A percentile compares a stretch with the other conserved stretches of the same genome.
Evolutionary conservation across 2,329 filamentous ascomycete genomes (phyloP).

Genomic region (Chaetoscypha palmicola): DNA sequence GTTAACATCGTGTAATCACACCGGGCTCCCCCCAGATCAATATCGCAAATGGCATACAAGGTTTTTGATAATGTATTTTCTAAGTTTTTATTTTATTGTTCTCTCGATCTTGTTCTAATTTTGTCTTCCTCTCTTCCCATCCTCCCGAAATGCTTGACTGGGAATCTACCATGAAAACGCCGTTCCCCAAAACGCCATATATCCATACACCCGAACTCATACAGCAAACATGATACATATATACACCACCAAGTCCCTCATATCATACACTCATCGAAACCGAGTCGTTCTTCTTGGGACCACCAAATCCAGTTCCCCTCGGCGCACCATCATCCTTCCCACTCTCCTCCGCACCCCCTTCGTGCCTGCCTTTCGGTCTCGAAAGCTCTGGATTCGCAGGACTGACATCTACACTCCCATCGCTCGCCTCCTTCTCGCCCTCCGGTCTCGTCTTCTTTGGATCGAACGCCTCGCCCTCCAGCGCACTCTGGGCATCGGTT

Average conservation of each 20-base stretch:
- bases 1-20: no score
- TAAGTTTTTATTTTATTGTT: no score
- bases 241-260: background rate
- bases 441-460: constrained; percentile 62
- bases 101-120: no score
- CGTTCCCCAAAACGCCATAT: no score
- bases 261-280: background rate
- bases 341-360: constrained; percentile 37
- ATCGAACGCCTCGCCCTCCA: constrained; percentile 59
- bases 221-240: background rate
- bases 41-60: no score
- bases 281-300: constrained; percentile 28
- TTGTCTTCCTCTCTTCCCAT: no score
- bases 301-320: constrained; percentile 36
- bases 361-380: constrained; percentile 37
- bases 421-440: constrained; percentile 37
- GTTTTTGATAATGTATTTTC: no score
- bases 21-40: no score
- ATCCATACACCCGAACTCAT: no score
- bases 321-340: constrained; percentile 29
- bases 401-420: constrained; percentile 43
- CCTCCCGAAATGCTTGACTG: no score
- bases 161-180: no score
- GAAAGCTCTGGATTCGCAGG: constrained; percentile 54
- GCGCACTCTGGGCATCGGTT: constrained; percentile 50